A percentile compares a stretch with the other conserved stretches of the same genome.
phyloP scores from a whole-genome alignment of 257 asterid genomes.

The Fraxinus americana region DNA sequence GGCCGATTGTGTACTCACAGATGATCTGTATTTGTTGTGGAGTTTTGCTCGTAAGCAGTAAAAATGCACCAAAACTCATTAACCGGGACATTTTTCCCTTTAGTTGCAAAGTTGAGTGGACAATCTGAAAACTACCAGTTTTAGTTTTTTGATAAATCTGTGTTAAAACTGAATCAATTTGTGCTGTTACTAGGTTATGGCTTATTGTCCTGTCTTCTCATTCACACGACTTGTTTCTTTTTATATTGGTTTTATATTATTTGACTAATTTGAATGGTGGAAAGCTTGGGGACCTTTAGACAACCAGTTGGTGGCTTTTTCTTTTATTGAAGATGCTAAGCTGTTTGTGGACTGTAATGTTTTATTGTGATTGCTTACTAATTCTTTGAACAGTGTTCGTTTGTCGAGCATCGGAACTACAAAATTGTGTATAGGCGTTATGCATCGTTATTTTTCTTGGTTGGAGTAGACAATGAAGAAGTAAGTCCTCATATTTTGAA shows the following conservation, averaged over 20 bases:
- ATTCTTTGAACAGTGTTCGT: slow-evolving; percentile 75
- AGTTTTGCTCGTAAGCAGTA: not conserved
- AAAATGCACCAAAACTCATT: not conserved
- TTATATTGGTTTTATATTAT: not conserved
- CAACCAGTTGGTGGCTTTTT: not conserved
- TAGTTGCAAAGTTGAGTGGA: slow-evolving; percentile 1
- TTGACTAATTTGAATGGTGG: slow-evolving; percentile 10
- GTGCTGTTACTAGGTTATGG: not conserved
- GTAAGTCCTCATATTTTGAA: slow-evolving; percentile 47
- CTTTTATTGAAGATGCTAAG: not conserved
- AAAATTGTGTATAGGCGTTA: slow-evolving; percentile 88
- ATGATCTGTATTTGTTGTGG: not conserved
- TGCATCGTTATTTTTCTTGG: slow-evolving; percentile 90
- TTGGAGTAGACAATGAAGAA: slow-evolving; percentile 98
- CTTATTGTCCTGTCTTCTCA: not conserved
- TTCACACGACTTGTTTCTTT: slow-evolving; percentile 11
- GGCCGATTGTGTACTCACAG: not conserved
- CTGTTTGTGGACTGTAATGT: not conserved
- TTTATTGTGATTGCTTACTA: slow-evolving; percentile 5
- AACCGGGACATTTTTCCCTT: not conserved
- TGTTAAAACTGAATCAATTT: not conserved
- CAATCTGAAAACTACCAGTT: slow-evolving; percentile 4
- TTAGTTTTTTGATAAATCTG: slow-evolving; percentile 3
- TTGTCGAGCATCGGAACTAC: slow-evolving; percentile 96
- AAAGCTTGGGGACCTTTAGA: not conserved